These are phyloP conservation scores for Silybum marianum DNA, from an alignment of 129 eudicot species.

Conservation along the genomic window DNA sequence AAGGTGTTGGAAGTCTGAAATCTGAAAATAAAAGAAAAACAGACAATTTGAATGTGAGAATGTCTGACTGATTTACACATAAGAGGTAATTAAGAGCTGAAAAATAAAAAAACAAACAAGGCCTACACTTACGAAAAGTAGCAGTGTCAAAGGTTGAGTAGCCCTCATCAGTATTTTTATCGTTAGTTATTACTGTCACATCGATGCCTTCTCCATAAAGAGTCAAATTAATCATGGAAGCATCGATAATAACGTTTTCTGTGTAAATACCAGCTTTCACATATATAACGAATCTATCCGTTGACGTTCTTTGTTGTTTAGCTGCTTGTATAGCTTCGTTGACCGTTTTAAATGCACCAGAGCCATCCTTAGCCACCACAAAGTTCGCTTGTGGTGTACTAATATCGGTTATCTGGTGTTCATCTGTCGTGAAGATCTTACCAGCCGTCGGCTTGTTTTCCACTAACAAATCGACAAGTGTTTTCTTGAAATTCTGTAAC, in stretches of 20 bases:
- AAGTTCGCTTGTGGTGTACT: conserved; percentile 29
- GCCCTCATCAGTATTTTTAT: conserved; percentile 43
- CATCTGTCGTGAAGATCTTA: conserved; percentile 27
- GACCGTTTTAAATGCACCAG: conserved; percentile 53
- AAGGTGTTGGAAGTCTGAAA: too few species aligned
- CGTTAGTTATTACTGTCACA: conserved; percentile 51
- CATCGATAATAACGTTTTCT: conserved; percentile 45
- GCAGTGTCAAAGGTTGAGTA: conserved; percentile 50
- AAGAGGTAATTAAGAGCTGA: too few species aligned
- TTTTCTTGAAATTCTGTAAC: conserved; percentile 24
- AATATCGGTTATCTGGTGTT: conserved; percentile 9
- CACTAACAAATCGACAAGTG: conserved; percentile 41
- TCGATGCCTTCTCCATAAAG: conserved; percentile 70
- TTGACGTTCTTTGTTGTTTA: conserved; percentile 23
- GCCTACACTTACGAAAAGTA: conserved; percentile 55
- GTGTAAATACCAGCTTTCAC: conserved; percentile 62
- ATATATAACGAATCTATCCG: conserved; percentile 45
- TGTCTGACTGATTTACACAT: too few species aligned
- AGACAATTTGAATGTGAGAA: too few species aligned
- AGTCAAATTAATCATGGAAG: conserved; percentile 44
- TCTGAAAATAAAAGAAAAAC: too few species aligned
- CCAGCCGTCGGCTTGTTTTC: conserved; percentile 19
- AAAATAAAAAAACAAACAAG: too few species aligned
- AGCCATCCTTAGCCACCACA: conserved; percentile 77
- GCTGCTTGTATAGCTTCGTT: conserved; percentile 49